Evolutionary conservation across 2,329 filamentous ascomycete genomes (phyloP), one percentile per base, ranked within the genome.

Genomic region (Aspergillus sp.): DNA sequence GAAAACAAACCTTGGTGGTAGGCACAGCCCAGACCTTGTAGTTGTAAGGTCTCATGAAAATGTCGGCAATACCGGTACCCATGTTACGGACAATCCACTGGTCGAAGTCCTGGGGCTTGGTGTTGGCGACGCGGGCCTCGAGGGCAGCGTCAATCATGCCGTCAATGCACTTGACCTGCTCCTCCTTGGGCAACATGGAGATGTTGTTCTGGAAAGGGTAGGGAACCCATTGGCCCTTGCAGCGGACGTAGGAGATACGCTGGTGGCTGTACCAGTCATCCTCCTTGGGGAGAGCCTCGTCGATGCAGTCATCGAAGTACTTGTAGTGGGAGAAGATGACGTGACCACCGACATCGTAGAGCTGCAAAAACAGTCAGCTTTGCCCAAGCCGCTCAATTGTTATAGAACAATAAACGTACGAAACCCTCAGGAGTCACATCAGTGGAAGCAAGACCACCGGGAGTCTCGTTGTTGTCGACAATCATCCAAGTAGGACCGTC

Each of bases 141-240:
- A 97, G 71, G 47, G 93, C 87, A 50, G 93, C 88, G 68, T 98
- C 91, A 57, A 98, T 96, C 77, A 98, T 83, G 53, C 91, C 91
- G 57, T 97, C 89, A 61, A 98, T 85, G 70, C 88, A 94, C 65
- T 81, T 85, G 55, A 96, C 90, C 75, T 98, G 90, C 63, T 98
- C 93, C 56, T 96, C 89, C 78, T 96, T 95, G 69, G 89, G 87
- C 64, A 98, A 75, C 84, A 96, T 91, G 62, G 93, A 95, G 67
- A 98, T 91, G 79, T 98, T 98, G 83, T 97, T 98, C 78, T 98
- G 93, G 85, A 98, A 96, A 53, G 93, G 93, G 75, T 98, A 98
- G 42, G 93, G 91, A 46, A 98, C 93, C 93, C 93, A 98, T 65
- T 89, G 79, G 56, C 80, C 79, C 83, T 95, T 91, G 85, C 90